phyloP scores from a whole-genome alignment of 2,329 filamentous ascomycete genomes.

The Scedosporium aurantiacum region DNA sequence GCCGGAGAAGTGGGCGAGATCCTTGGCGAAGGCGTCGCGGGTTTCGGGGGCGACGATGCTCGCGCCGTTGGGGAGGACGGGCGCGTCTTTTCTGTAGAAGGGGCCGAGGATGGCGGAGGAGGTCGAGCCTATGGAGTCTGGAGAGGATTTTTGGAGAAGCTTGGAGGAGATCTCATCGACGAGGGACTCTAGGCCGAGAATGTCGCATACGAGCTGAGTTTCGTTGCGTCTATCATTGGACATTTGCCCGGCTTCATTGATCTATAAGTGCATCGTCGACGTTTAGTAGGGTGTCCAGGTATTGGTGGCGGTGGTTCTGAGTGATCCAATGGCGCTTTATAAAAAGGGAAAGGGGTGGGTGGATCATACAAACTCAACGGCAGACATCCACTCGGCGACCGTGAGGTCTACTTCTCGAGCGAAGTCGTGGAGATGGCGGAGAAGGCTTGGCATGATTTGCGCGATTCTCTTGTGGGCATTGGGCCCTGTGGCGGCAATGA shows the following conservation, averaged over 20 bases:
- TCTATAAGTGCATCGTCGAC: constrained; percentile 16
- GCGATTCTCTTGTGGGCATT: constrained; percentile 48
- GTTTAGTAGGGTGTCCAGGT: not conserved
- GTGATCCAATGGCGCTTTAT: not conserved
- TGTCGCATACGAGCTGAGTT: constrained; percentile 59
- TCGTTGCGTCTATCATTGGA: constrained; percentile 61
- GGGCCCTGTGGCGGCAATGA: constrained; percentile 54
- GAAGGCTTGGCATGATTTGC: constrained; percentile 45
- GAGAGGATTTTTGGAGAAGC: constrained; percentile 29
- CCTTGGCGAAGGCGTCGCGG: constrained; percentile 26
- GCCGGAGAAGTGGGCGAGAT: constrained; percentile 56
- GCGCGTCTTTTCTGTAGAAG: constrained; percentile 69
- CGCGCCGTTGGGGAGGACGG: constrained; percentile 56
- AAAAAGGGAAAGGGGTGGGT: not conserved
- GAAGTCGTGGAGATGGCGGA: constrained; percentile 58
- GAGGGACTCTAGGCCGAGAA: constrained; percentile 64
- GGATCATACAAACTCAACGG: constrained; percentile 39
- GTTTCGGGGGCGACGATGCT: constrained; percentile 46
- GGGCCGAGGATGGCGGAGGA: constrained; percentile 73
- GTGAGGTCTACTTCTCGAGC: constrained; percentile 56
- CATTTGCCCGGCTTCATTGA: constrained; percentile 54
- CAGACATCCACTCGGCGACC: constrained; percentile 54
- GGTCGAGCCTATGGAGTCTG: constrained; percentile 39
- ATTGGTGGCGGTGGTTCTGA: constrained; percentile 7
- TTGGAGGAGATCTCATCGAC: constrained; percentile 76